Evolutionary conservation across 2,329 filamentous ascomycete species (phyloP).

Genomic region (Dactylonectria estremocensis): DNA sequence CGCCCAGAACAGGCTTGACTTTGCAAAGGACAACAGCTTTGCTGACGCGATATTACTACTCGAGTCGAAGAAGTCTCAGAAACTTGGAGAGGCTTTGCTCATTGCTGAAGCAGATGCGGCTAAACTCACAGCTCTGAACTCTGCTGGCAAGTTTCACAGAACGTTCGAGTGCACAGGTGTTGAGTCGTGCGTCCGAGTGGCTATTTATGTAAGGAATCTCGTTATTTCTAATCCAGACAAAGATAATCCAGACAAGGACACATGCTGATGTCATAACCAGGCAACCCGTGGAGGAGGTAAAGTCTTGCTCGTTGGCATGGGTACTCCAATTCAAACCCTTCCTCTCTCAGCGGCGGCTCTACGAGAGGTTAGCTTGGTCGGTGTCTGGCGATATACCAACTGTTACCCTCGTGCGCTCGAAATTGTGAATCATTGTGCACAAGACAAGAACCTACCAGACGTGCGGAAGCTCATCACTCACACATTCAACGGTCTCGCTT

Average conservation of each 20-base stretch:
- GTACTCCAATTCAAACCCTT: conserved; percentile 21
- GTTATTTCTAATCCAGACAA: background rate
- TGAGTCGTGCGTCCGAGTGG: conserved; percentile 17
- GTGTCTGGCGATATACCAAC: conserved; percentile 25
- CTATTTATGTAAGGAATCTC: conserved; percentile 18
- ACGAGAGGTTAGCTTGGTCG: conserved; percentile 19
- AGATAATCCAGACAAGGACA: too few species aligned
- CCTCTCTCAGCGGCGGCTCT: conserved; percentile 20
- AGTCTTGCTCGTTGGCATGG: conserved; percentile 22
- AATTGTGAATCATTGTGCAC: background rate
- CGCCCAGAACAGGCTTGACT: conserved; percentile 15
- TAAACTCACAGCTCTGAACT: background rate
- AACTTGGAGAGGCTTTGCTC: conserved; percentile 3
- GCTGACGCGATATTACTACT: conserved; percentile 4
- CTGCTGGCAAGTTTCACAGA: conserved; percentile 2
- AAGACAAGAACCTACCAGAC: conserved; percentile 7
- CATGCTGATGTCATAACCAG: conserved; percentile 7
- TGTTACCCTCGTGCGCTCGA: conserved; percentile 15
- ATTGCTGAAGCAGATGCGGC: conserved; percentile 11
- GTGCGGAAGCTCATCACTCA: conserved; percentile 22
- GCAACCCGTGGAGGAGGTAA: conserved; percentile 16
- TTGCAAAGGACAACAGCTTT: conserved; percentile 19
- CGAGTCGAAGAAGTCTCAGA: background rate
- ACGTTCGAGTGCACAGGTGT: conserved; percentile 27
- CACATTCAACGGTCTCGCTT: conserved; percentile 3